These are phyloP conservation scores for Cymbidium sinense DNA, from an alignment of 106 monocot species.

Conservation along the genomic window DNA sequence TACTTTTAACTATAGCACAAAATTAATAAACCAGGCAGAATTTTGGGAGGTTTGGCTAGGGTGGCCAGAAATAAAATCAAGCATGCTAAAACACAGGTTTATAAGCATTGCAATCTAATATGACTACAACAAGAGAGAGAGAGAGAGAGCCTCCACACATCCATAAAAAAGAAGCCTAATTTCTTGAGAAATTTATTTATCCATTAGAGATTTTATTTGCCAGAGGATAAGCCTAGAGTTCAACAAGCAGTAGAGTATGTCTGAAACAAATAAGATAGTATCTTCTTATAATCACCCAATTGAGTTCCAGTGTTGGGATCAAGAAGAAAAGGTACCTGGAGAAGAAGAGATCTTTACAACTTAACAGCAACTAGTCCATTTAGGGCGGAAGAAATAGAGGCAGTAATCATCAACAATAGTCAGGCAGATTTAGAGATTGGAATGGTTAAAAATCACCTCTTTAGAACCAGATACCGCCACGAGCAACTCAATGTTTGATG, in stretches of 20 bases:
- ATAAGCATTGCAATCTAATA: too few relatives aligned
- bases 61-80: too few relatives aligned
- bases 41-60: too few relatives aligned
- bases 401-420: not conserved
- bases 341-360: not conserved
- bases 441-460: slow-evolving; percentile 29
- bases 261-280: slow-evolving; percentile 59
- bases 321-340: slow-evolving; percentile 74
- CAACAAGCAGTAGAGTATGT: slow-evolving; percentile 27
- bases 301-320: slow-evolving; percentile 61
- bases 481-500: slow-evolving; percentile 51
- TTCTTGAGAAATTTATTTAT: not conserved
- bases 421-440: not conserved
- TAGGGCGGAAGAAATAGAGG: not conserved
- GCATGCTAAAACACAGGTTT: too few relatives aligned
- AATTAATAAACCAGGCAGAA: too few relatives aligned
- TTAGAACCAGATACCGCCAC: slow-evolving; percentile 47
- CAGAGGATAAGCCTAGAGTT: not conserved
- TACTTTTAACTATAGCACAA: too few relatives aligned
- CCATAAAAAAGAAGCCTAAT: not conserved
- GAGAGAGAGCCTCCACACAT: not conserved
- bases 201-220: not conserved
- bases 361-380: too few relatives aligned
- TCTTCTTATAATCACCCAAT: slow-evolving; percentile 63
- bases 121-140: too few relatives aligned